Conservation (phyloP, 768 basidiomycete species). For the Strobilomyces dryophilus region DNA sequence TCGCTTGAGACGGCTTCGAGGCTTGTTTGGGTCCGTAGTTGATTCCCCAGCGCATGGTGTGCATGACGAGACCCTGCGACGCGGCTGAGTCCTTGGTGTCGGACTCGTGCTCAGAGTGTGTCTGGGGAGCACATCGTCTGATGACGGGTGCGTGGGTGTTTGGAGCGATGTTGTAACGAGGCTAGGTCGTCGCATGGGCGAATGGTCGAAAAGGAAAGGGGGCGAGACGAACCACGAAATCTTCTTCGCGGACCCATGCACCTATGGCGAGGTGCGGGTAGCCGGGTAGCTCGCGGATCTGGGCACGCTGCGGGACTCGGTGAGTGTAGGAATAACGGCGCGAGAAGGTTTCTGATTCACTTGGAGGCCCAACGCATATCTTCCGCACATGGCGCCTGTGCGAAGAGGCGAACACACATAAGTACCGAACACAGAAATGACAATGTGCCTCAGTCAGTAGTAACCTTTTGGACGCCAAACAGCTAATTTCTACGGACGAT, state of each 20-base stretch:
- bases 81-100: constrained; percentile 7
- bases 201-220: neutral
- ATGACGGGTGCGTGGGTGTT: constrained; percentile 76
- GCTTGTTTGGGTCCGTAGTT: constrained; percentile 57
- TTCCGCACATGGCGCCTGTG: constrained; percentile 53
- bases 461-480: too few species aligned
- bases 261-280: constrained; percentile 40
- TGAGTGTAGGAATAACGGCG: neutral
- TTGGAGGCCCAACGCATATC: constrained; percentile 51
- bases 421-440: too few species aligned
- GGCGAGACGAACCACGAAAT: constrained; percentile 42
- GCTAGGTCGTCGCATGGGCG: constrained; percentile 15
- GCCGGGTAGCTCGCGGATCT: constrained; percentile 36
- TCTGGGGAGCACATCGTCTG: constrained; percentile 35
- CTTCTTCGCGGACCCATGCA: constrained; percentile 59
- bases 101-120: neutral
- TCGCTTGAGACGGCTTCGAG: constrained; percentile 64
- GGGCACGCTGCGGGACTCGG: constrained; percentile 17
- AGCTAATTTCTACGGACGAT: too few species aligned
- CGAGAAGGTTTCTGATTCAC: constrained; percentile 26
- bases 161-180: constrained; percentile 82
- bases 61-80: constrained; percentile 46
- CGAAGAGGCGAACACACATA: neutral
- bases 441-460: too few species aligned
- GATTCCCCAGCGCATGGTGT: constrained; percentile 90